Conservation (phyloP, 2,329 filamentous ascomycete species). For the Gaeumannomyces sp. region DNA sequence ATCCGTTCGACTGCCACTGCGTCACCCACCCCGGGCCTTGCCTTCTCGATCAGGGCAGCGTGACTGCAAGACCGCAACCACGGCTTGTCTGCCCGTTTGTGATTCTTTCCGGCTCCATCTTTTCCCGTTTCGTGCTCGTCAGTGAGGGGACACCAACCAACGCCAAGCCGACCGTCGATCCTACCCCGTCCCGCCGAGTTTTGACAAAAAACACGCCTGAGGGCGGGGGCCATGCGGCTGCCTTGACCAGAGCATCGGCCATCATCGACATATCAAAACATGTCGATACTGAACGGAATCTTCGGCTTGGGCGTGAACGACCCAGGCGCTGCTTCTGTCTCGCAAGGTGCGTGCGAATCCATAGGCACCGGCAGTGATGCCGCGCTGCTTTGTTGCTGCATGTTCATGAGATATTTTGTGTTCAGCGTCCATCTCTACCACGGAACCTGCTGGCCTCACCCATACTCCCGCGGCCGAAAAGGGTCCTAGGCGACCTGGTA, state of each 20-base stretch:
- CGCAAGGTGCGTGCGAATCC: neutral
- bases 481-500: neutral
- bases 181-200: too few species aligned
- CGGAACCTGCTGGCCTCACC: neutral
- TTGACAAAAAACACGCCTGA: neutral
- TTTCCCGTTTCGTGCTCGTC: neutral
- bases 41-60: neutral
- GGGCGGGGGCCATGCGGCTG: neutral
- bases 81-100: neutral
- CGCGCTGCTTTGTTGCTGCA: slow-evolving; percentile 11
- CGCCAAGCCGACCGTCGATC: too few species aligned
- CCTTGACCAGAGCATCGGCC: neutral
- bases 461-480: neutral
- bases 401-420: neutral
- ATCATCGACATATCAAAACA: neutral
- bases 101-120: neutral
- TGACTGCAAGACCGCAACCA: neutral
- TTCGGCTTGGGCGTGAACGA: neutral
- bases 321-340: neutral
- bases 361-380: neutral
- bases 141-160: neutral
- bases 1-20: too few species aligned
- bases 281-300: neutral
- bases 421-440: too few species aligned
- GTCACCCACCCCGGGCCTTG: neutral